Percentiles rank a stretch among this genome's conserved stretches.
phyloP scores from a whole-genome alignment of 2,329 filamentous ascomycete genomes.

The Tolypocladium amazonense region DNA sequence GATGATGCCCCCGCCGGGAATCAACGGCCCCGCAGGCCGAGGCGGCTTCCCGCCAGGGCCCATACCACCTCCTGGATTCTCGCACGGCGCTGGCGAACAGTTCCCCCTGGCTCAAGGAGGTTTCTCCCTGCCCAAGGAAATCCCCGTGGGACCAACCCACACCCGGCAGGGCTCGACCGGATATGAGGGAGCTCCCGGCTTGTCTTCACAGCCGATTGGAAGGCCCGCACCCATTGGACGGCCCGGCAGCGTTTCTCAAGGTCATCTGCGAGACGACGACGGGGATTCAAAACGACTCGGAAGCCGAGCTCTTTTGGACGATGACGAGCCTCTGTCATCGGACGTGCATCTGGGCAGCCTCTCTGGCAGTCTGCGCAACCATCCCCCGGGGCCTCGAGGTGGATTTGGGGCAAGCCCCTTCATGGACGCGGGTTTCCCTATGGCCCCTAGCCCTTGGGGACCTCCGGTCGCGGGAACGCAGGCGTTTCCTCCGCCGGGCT shows the following conservation, averaged over 20 bases:
- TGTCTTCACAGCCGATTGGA: constrained; percentile 61
- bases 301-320: constrained; percentile 78
- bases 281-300: constrained; percentile 76
- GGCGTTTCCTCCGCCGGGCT: constrained; percentile 36
- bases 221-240: constrained; percentile 81
- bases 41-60: constrained; percentile 30
- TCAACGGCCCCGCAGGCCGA: constrained; percentile 30
- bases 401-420: constrained; percentile 31
- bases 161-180: constrained; percentile 66
- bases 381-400: constrained; percentile 36
- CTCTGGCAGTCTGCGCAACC: constrained; percentile 29
- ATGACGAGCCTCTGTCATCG: constrained; percentile 45
- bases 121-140: constrained; percentile 23
- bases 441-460: constrained; percentile 31
- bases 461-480: constrained; percentile 19
- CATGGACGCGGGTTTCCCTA: constrained; percentile 28
- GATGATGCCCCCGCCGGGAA: constrained; percentile 40
- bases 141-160: constrained; percentile 40
- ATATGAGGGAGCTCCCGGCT: constrained; percentile 44
- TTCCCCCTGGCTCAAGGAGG: constrained; percentile 17
- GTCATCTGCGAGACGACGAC: constrained; percentile 39
- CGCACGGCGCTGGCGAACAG: constrained; percentile 17
- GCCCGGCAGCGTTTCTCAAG: constrained; percentile 61
- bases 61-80: constrained; percentile 26
- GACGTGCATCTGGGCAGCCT: constrained; percentile 13